Base-by-base conservation (phyloP, 768 basidiomycete genomes). In the Porpolomopsis calyptriformis region DNA sequence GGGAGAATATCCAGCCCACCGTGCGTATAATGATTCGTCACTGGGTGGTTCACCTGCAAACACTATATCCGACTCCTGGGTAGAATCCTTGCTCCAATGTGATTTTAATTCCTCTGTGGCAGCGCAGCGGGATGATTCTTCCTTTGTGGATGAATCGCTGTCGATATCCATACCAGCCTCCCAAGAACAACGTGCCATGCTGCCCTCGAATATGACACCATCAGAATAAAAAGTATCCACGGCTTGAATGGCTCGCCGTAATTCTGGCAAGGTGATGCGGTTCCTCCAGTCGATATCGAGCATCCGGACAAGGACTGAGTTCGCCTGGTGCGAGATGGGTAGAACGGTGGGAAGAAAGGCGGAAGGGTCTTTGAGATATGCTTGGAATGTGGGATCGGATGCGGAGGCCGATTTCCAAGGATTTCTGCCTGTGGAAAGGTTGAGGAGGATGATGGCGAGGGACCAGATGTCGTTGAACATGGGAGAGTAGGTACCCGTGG, bases 401-500 rank as follows among this genome's bases (percentile, higher is more conserved):
- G 66, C 59, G 3, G 78, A 82, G 2, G 94, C 92, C 19, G 87
- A 84, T 61, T 86, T 86, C 94, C 94, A 98, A 3, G 94, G 94
- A 57, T 97, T 97, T 25, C 94, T 78, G 4, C 91, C 90, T 19
- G 90, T 96, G 22, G 86, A 80, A 37, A 99, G 78, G 64, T 99
- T 99, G 59, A 98, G 80, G 29, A 99, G 81, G 50, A 99, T 88
- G 57, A 99, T 87, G 26, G 92, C 94, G 36, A 98, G 70, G 6
- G 92, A 91, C 94, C 94, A 99, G 52, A 97, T 76, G 62, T 99
- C 94, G 63, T 96, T 94, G 60, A 77, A 77, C 53, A 79, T 73
- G 7, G 93, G 89, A 6, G 85, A 85, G 65, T 99, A 99, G 4
- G 76, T 68, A 49, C 76, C 74, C 46, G 71, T 73, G 14, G 70